Evolutionary conservation across 768 basidiomycete genomes (phyloP), one percentile per base, ranked within the genome.

Genomic region (Agaricus blazei): DNA sequence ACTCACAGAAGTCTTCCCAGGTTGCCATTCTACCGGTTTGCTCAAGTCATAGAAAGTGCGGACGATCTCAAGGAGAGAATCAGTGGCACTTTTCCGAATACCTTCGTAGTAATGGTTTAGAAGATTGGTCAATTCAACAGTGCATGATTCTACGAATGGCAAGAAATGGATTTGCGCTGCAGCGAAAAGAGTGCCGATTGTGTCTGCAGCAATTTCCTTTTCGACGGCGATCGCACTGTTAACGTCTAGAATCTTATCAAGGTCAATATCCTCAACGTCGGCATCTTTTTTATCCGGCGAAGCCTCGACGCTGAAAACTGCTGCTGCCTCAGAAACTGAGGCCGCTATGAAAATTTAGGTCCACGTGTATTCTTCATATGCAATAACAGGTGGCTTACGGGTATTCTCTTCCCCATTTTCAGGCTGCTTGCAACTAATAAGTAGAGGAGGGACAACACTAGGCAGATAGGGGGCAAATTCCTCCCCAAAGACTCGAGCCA

Each of bases 201-300:
- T 93, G 67, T 98, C 95, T 26, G 93, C 93, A 23, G 97, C 95
- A 58, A 98, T 97, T 76, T 99, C 97, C 72, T 99, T 99, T 78
- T 99, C 97, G 54, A 98, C 93, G 42, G 95, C 95, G 61, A 98
- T 88, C 23, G 94, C 95, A 63, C 89, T 92, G 75, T 94, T 96
- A 59, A 95, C 92, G 59, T 93, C 90, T 65, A 93, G 81, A 70
- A 92, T 77, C 70, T 93, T 92, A 63, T 92, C 91, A 48, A 92
- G 70, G 63, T 93, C 90, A 44, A 90, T 68, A 51, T 93, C 89
- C 57, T 92, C 90, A 55, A 85, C 78, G 60, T 85, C 81, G 11
- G 65, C 71, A 59, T 81, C 85, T 42, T 66, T 48, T 11, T 80
- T 78, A 19, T 84, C 72, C 29, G 87, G 83, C 9, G 88, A 86